These are phyloP conservation scores for Hysterium pulicare DNA, from an alignment of 2,329 filamentous ascomycete species.

Conservation along the genomic window DNA sequence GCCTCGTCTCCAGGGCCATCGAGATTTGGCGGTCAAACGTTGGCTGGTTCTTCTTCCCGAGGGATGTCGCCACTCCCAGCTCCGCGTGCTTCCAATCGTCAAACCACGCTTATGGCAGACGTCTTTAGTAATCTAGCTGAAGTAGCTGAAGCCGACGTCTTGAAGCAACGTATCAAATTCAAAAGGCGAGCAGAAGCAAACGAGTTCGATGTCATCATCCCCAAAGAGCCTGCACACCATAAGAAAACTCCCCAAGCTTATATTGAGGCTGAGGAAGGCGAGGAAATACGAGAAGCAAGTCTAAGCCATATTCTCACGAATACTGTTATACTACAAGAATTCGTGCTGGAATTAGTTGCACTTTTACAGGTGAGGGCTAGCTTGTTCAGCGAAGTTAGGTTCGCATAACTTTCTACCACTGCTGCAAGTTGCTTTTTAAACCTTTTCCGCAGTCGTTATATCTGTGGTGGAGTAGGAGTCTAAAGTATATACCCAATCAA, in stretches of 20 bases:
- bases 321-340: constrained; percentile 50
- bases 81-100: constrained; percentile 22
- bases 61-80: constrained; percentile 27
- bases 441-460: too few relatives aligned
- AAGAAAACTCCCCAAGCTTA: constrained; percentile 16
- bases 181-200: constrained; percentile 20
- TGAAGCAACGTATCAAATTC: constrained; percentile 36
- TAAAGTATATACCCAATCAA: too few relatives aligned
- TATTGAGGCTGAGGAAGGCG: constrained; percentile 13
- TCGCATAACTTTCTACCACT: constrained; percentile 31
- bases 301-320: constrained; percentile 50
- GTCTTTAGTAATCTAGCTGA: constrained; percentile 31
- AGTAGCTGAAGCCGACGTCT: constrained; percentile 27
- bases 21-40: constrained; percentile 23
- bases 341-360: constrained; percentile 48
- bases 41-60: constrained; percentile 27
- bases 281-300: constrained; percentile 39
- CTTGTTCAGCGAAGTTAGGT: constrained; percentile 46
- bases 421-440: too few relatives aligned
- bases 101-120: constrained; percentile 32
- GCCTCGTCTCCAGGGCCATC: constrained; percentile 22
- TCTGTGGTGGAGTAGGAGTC: too few relatives aligned
- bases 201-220: constrained; percentile 31
- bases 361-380: constrained; percentile 48
- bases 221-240: constrained; percentile 33